A percentile compares a stretch with the other conserved stretches of the same genome.
phyloP scores from a whole-genome alignment of 768 basidiomycete species.

The Rhodotorula taiwanensis region DNA sequence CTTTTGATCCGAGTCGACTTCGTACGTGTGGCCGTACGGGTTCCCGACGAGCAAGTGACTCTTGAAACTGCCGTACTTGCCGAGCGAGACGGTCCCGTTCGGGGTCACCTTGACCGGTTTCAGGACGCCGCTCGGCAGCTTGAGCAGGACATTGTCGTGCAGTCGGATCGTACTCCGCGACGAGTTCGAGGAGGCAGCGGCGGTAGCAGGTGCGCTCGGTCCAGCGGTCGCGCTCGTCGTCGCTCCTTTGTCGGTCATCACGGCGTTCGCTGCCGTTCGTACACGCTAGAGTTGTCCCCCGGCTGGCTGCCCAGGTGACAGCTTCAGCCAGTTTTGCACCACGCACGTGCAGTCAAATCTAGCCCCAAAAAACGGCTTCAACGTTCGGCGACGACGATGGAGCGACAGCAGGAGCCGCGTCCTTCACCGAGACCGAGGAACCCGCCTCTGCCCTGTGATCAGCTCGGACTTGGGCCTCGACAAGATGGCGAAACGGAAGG shows the following conservation, averaged over 20 bases:
- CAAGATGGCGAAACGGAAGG: background rate
- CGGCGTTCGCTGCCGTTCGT: too few relatives aligned
- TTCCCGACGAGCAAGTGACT: conserved; percentile 65
- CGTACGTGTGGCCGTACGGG: conserved; percentile 81
- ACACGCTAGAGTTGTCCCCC: too few relatives aligned
- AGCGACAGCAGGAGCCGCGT: background rate
- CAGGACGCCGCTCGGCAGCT: conserved; percentile 70
- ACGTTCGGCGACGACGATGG: background rate
- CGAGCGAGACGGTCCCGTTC: conserved; percentile 65
- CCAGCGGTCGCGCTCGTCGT: too few relatives aligned
- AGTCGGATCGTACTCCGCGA: conserved; percentile 49
- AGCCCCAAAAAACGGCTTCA: too few relatives aligned
- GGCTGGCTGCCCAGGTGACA: too few relatives aligned
- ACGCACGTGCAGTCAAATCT: too few relatives aligned
- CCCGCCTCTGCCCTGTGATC: conserved; percentile 6
- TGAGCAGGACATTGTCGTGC: conserved; percentile 71
- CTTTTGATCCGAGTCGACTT: conserved; percentile 57
- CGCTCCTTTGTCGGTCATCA: too few relatives aligned
- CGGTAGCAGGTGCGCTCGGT: background rate
- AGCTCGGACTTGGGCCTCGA: too few relatives aligned
- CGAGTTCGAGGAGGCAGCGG: background rate
- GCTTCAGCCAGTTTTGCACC: too few relatives aligned
- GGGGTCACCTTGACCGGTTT: conserved; percentile 66
- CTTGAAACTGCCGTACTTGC: conserved; percentile 78
- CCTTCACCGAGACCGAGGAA: too few relatives aligned